Conservation (phyloP, 1,284 basidiomycete genomes). For the Violaceomyces palustris region DNA sequence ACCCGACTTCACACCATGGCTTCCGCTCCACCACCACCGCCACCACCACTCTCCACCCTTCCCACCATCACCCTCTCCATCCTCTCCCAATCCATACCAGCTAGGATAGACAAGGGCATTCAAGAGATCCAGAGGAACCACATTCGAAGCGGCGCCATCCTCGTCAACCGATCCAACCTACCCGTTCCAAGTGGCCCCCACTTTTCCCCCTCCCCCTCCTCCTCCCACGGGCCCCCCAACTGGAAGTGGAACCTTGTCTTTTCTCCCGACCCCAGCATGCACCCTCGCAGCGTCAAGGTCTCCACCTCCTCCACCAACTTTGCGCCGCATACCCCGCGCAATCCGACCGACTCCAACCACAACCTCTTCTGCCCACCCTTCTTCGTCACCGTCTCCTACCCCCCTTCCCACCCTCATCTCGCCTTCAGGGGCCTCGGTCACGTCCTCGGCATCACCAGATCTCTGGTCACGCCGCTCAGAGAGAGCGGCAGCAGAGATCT, state of each 20-base stretch:
- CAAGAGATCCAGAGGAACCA: conserved; percentile 9
- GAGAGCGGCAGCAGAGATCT: too few species aligned
- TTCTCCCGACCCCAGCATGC: too few species aligned
- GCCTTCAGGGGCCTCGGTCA: conserved; percentile 36
- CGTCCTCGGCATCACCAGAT: conserved; percentile 18
- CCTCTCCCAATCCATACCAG: conserved; percentile 3
- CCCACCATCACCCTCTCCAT: conserved; percentile 12
- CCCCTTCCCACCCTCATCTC: conserved; percentile 8
- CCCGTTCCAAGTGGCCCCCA: too few species aligned
- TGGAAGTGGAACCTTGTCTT: too few species aligned
- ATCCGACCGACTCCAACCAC: background rate
- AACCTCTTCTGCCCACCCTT: background rate
- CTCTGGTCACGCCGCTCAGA: background rate
- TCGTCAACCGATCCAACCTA: background rate
- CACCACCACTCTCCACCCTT: conserved; percentile 5
- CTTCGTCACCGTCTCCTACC: conserved; percentile 7
- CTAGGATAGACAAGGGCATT: conserved; percentile 4
- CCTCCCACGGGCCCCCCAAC: too few species aligned
- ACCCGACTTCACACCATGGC: too few species aligned
- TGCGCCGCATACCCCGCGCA: conserved; percentile 4
- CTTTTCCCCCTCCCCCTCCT: too few species aligned
- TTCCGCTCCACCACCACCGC: conserved; percentile 1
- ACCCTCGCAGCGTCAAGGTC: too few species aligned
- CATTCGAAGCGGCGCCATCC: conserved; percentile 9
- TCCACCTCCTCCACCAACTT: conserved; percentile 13